phyloP scores from a whole-genome alignment of 2,329 filamentous ascomycete genomes.

The Coniella vitis region DNA sequence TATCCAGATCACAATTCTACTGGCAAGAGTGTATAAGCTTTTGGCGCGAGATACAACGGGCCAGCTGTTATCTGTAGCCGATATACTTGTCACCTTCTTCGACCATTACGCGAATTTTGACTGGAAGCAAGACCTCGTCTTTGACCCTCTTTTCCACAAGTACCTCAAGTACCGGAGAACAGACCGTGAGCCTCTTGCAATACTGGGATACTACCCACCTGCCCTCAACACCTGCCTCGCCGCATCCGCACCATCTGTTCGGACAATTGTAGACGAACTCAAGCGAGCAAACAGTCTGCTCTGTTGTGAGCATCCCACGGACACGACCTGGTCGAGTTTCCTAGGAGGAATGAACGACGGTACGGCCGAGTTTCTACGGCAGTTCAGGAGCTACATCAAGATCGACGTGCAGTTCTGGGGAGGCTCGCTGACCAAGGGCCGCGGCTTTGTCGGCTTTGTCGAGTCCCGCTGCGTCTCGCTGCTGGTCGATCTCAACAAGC shows the following conservation, averaged over 20 bases:
- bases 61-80: constrained; percentile 34
- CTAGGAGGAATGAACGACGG: constrained; percentile 23
- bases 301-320: constrained; percentile 21
- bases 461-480: constrained; percentile 53
- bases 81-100: constrained; percentile 56
- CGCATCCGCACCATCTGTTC: constrained; percentile 46
- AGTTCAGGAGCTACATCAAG: constrained; percentile 49
- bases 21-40: constrained; percentile 54
- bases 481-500: constrained; percentile 51
- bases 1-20: constrained; percentile 56
- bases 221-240: constrained; percentile 52
- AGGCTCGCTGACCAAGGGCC: constrained; percentile 45
- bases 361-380: constrained; percentile 40
- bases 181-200: constrained; percentile 52
- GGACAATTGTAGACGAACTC: constrained; percentile 45
- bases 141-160: constrained; percentile 53
- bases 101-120: constrained; percentile 54
- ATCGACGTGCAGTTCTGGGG: constrained; percentile 63
- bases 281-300: constrained; percentile 37
- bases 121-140: constrained; percentile 48
- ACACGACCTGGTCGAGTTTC: constrained; percentile 37
- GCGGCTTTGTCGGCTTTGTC: constrained; percentile 54
- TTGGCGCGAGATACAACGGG: constrained; percentile 29
- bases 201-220: constrained; percentile 57
- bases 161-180: constrained; percentile 45